Evolutionary conservation across 116 monocot species (phyloP).

Genomic region (Dioscorea cayenensis): DNA sequence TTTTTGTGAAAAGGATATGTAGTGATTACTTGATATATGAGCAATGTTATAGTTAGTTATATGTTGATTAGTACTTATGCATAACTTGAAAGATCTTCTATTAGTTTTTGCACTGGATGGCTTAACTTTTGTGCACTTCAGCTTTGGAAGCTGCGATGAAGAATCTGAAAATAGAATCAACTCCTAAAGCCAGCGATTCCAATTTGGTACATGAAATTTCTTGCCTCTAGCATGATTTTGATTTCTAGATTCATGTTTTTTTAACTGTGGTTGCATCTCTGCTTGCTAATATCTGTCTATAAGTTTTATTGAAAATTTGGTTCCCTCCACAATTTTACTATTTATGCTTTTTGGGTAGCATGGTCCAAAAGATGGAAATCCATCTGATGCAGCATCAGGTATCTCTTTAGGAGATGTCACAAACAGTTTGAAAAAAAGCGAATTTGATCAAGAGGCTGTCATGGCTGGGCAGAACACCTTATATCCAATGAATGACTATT

Average conservation of each 20-base stretch:
- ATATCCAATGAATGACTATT: slow-evolving; percentile 33
- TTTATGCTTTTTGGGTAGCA: slow-evolving; percentile 9
- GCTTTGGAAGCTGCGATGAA: not conserved
- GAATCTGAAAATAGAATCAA: slow-evolving; percentile 15
- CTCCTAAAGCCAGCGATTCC: slow-evolving; percentile 14
- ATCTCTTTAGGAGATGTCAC: slow-evolving; percentile 58
- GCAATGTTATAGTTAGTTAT: too few relatives aligned
- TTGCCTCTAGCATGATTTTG: not conserved
- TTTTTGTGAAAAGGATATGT: too few relatives aligned
- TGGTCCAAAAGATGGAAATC: slow-evolving; percentile 40
- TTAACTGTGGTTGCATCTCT: not conserved
- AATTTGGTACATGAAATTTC: slow-evolving; percentile 24
- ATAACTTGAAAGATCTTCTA: too few relatives aligned
- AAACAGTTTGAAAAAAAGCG: slow-evolving; percentile 51
- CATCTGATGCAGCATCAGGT: slow-evolving; percentile 63
- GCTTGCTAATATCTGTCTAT: not conserved
- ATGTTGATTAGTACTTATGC: too few relatives aligned
- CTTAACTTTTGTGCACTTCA: not conserved
- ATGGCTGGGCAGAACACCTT: slow-evolving; percentile 42
- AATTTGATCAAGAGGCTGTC: slow-evolving; percentile 47
- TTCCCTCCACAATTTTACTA: not conserved
- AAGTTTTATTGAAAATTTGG: not conserved
- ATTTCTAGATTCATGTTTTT: not conserved
- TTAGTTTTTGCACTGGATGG: not conserved
- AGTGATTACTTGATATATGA: too few relatives aligned